Percentiles rank a stretch among this genome's conserved stretches.
phyloP scores from a whole-genome alignment of 1,284 basidiomycete species.

The Apiotrichum gamsii region DNA sequence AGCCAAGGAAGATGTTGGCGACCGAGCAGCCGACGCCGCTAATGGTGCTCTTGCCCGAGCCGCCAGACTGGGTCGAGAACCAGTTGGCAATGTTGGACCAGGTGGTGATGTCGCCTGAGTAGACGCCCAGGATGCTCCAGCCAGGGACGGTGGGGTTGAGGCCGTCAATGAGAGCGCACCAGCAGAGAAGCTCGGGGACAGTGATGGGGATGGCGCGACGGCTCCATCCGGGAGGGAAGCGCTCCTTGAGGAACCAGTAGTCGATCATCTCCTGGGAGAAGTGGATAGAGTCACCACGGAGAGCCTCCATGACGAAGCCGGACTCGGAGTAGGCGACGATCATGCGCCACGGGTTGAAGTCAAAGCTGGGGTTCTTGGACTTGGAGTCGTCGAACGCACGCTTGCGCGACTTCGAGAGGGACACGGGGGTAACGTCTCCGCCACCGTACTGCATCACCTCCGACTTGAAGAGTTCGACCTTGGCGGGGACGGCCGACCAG shows the following conservation, averaged over 20 bases:
- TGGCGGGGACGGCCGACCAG: constrained; percentile 3
- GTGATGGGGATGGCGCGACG: constrained; percentile 14
- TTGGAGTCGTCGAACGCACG: constrained; percentile 10
- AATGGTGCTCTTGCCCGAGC: not conserved
- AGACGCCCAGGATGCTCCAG: constrained; percentile 13
- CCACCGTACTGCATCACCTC: constrained; percentile 6
- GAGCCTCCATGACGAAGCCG: constrained; percentile 11
- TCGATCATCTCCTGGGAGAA: constrained; percentile 10
- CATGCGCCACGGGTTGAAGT: constrained; percentile 23
- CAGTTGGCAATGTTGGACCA: constrained; percentile 2
- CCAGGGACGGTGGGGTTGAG: constrained; percentile 14
- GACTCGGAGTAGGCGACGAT: constrained; percentile 20
- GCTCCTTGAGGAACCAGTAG: constrained; percentile 15
- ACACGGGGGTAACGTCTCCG: constrained; percentile 5
- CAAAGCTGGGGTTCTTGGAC: constrained; percentile 12
- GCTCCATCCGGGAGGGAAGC: constrained; percentile 18
- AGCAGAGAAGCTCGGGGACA: constrained; percentile 11
- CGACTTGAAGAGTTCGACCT: constrained; percentile 5
- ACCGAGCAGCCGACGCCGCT: constrained; percentile 7
- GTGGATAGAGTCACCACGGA: constrained; percentile 8
- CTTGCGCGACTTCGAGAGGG: constrained; percentile 10
- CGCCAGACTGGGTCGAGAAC: constrained; percentile 3
- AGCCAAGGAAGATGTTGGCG: constrained; percentile 7
- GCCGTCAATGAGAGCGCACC: constrained; percentile 8
- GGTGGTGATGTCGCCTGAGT: constrained; percentile 5